Base-by-base conservation (phyloP, 2,329 filamentous ascomycete species). In the Pseudogymnoascus sp. region DNA sequence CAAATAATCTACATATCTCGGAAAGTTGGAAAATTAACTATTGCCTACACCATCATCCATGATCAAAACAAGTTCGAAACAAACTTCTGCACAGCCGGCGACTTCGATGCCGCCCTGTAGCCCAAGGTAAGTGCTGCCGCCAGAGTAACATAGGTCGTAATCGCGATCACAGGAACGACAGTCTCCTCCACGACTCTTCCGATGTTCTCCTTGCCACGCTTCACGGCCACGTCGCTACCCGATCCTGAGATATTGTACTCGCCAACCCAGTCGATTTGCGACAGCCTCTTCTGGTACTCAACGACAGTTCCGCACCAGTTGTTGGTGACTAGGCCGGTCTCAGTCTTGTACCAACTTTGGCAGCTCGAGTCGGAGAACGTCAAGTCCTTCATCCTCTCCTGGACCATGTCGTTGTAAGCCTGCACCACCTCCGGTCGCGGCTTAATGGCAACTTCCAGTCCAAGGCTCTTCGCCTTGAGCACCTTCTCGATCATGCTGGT, bases 331-430 rank as follows among this genome's bases (percentile, higher is more conserved):
- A 76, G 66, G 0, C 82, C 82, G 0, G 79, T 76, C 0, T 76
- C 76, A 21, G 77, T 80, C 73, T 84, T 85, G 69, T 85, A 85
- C 82, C 83, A 85, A 54, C 74, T 78, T 16, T 75, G 76, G 67
- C 83, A 85, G 23, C 77, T 79, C 0, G 80, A 78, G 65, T 84
- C 81, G 3, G 81, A 81, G 67, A 85, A 85, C 6, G 75, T 76
- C 37, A 73, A 79, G 8, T 72, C 75, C 10, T 69, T 67, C 4
- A 85, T 73, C 0, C 75, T 68, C 0, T 70, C 66, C 68, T 84
- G 82, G 1, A 84, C 71, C 11, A 73, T 66, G 0, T 73, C 70
- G 64, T 85, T 83, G 71, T 77, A 84, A 7, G 66, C 72, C 5
- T 75, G 70, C 2, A 81, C 69, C 2, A 72, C 70, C 0, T 71